A percentile compares a stretch with the other conserved stretches of the same genome.
Evolutionary conservation across 2,329 filamentous ascomycete species (phyloP).

Genomic region (Fusarium citri): DNA sequence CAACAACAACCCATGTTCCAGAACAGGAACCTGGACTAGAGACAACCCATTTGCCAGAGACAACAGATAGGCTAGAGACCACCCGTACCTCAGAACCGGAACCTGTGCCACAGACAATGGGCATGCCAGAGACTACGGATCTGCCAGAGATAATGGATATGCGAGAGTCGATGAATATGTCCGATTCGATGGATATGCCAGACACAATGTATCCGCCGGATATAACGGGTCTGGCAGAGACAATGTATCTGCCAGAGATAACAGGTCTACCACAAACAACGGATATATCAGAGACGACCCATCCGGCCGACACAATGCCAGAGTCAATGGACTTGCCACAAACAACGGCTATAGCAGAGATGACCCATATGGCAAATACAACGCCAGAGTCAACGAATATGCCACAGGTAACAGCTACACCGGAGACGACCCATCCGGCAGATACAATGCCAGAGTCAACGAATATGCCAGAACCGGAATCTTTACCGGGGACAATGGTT

Average conservation of each 20-base stretch:
- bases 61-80: too few relatives aligned
- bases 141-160: neutral
- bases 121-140: neutral
- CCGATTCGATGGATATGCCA: neutral
- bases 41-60: too few relatives aligned
- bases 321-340: neutral
- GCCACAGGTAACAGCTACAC: neutral
- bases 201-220: neutral
- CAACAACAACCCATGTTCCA: too few relatives aligned
- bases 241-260: neutral
- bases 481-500: too few relatives aligned
- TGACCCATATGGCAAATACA: too few relatives aligned
- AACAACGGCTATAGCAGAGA: too few relatives aligned
- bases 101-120: too few relatives aligned
- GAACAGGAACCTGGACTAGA: too few relatives aligned
- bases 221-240: neutral
- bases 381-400: neutral
- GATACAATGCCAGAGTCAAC: neutral
- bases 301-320: neutral
- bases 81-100: too few relatives aligned
- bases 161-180: neutral
- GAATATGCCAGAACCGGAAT: neutral
- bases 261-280: neutral
- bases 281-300: neutral
- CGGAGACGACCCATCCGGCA: neutral